Evolutionary conservation across 768 basidiomycete species (phyloP).

Genomic region (Lactifluus echinatus): DNA sequence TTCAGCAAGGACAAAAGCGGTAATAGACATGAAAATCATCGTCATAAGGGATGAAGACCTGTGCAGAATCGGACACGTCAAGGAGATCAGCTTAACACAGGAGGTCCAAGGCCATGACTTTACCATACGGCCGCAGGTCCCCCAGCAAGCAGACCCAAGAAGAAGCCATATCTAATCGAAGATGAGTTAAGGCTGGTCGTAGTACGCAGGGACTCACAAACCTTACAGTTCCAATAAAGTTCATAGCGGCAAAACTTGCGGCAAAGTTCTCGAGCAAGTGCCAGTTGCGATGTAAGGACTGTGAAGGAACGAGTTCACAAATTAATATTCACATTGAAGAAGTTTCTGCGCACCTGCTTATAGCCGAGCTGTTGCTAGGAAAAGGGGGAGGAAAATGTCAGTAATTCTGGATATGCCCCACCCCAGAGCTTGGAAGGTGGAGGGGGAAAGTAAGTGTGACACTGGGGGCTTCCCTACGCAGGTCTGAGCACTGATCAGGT

Average conservation of each 20-base stretch:
- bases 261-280: slow-evolving; percentile 76
- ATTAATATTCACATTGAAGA: background rate
- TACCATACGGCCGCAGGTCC: slow-evolving; percentile 85
- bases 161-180: slow-evolving; percentile 54
- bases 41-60: slow-evolving; percentile 85
- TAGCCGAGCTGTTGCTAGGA: slow-evolving; percentile 66
- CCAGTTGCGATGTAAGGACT: slow-evolving; percentile 88
- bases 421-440: slow-evolving; percentile 31
- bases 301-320: background rate
- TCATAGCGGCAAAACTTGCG: slow-evolving; percentile 81
- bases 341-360: slow-evolving; percentile 51
- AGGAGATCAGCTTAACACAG: background rate
- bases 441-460: slow-evolving; percentile 39
- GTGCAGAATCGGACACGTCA: slow-evolving; percentile 10
- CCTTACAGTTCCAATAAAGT: slow-evolving; percentile 86
- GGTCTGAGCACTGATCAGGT: slow-evolving; percentile 97
- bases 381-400: slow-evolving; percentile 36
- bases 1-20: slow-evolving; percentile 80
- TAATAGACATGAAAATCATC: slow-evolving; percentile 81
- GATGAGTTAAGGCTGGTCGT: slow-evolving; percentile 7
- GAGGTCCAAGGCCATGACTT: background rate
- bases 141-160: slow-evolving; percentile 75
- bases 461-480: slow-evolving; percentile 96
- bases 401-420: slow-evolving; percentile 34
- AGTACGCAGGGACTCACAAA: slow-evolving; percentile 25